Evolutionary conservation across 441 rosid genomes (phyloP), one percentile per base, ranked within the genome.

Genomic region (Manihot esculenta): DNA sequence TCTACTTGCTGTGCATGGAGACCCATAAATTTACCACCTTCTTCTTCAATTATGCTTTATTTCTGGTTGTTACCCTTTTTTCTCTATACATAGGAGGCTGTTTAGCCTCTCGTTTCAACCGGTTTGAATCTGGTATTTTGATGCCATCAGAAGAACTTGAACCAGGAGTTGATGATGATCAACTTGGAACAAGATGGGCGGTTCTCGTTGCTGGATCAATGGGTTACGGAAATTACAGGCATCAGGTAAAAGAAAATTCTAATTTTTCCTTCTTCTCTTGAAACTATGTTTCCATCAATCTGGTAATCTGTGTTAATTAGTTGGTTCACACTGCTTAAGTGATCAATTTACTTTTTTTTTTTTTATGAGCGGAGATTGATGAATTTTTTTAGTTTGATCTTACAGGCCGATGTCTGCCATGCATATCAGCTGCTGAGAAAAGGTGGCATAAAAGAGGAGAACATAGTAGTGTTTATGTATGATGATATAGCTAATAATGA

Each of bases 381-480:
- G 35, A 35, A 26, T 27, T 15, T 60, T 53, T 10, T 15, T 3
- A 9, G 26, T 8, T 27, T 45, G 6, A n/a, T 63, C 5, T 63
- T 41, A 41, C 59, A 94, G 99, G 96, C 98, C 1, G 99, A 94
- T 79, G 89, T 94, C 18, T 94, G 99, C 74, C 99, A 92, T 70
- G 98, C 98, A 14, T 94, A 92, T 83, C 97, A 94, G 76, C 65
- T 92, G 64, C 84, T 94, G 24, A 88, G 78, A 68, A 90, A 88
- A 45, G 97, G 97, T 14, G 98, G 99, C 49, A 24, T 94, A 45
- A 83, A 90, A 68, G 96, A 94, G 64, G 92, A 94, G 74, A 92
- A 94, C 81, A 90, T 90, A 69, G 82, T 94, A 7, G 97, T 94
- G 58, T 79, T 94, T 68, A 92, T 94, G 99, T 87, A 89, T 69